These are phyloP conservation scores for Debaryomyces castellii DNA, from an alignment of 805 yeast genomes.

Conservation along the genomic window DNA sequence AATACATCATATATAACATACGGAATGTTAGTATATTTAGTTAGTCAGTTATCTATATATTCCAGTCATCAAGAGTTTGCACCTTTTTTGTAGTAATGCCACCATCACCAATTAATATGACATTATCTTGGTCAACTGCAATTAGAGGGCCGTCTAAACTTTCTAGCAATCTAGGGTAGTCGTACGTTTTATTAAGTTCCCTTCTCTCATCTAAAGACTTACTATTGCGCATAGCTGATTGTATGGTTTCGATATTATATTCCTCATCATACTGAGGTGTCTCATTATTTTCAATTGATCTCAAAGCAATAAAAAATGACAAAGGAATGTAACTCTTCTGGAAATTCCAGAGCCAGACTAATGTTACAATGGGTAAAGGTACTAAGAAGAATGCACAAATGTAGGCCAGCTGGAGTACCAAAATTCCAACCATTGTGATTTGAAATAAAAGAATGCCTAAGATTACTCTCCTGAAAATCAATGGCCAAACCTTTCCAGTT, in stretches of 20 bases:
- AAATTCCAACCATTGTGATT: conserved; percentile 87
- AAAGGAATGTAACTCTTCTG: conserved; percentile 80
- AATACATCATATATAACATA: conserved; percentile 2
- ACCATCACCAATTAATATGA: conserved; percentile 26
- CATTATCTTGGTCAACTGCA: conserved; percentile 55
- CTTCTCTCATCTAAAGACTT: conserved; percentile 77
- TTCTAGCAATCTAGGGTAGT: conserved; percentile 70
- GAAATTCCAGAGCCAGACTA: conserved; percentile 73
- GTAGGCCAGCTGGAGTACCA: conserved; percentile 80
- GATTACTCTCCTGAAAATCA: conserved; percentile 77
- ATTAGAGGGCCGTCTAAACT: conserved; percentile 86
- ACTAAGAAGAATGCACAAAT: conserved; percentile 65
- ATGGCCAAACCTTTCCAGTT: conserved; percentile 95
- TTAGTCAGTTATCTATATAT: not conserved
- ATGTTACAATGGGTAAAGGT: conserved; percentile 74
- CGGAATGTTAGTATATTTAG: not conserved
- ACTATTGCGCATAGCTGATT: conserved; percentile 10
- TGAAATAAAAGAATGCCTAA: conserved; percentile 83
- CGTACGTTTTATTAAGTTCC: conserved; percentile 68
- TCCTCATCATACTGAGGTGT: conserved; percentile 22
- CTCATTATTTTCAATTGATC: conserved; percentile 64
- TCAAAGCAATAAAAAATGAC: conserved; percentile 79
- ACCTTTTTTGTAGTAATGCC: conserved; percentile 28
- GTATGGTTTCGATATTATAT: conserved; percentile 3
- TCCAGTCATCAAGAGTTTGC: conserved; percentile 13